phyloP scores from a whole-genome alignment of 345 rosid genomes.

The Syzygium grande region DNA sequence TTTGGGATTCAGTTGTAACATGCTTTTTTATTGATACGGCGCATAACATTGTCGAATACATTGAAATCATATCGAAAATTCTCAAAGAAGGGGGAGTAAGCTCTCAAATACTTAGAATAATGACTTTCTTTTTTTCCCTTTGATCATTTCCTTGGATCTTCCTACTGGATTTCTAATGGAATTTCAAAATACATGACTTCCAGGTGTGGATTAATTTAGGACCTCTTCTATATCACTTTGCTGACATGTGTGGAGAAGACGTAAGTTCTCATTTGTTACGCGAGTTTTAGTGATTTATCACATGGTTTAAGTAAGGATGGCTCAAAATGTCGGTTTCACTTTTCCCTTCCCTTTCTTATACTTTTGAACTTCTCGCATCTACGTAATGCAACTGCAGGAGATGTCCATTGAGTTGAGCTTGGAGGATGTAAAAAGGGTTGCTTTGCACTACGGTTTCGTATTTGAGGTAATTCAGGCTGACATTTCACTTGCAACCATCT shows the following conservation, averaged over 20 bases:
- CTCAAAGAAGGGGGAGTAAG: constrained; percentile 92
- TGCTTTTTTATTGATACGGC: constrained; percentile 97
- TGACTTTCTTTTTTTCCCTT: not conserved
- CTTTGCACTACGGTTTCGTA: constrained; percentile 65
- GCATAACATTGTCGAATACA: constrained; percentile 85
- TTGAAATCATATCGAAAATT: constrained; percentile 86
- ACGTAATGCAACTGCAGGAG: constrained; percentile 32
- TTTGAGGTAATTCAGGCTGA: constrained; percentile 38
- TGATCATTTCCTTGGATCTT: not conserved
- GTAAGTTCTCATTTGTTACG: constrained; percentile 31
- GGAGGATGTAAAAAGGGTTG: constrained; percentile 89
- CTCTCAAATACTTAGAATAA: not conserved
- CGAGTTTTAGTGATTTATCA: not conserved
- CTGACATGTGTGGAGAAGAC: constrained; percentile 72
- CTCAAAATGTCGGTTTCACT: not conserved
- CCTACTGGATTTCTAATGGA: constrained; percentile 2
- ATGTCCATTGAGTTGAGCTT: constrained; percentile 94
- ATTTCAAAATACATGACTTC: not conserved
- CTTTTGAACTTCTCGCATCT: not conserved
- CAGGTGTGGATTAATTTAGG: constrained; percentile 98
- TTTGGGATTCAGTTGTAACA: constrained; percentile 94
- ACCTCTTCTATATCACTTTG: constrained; percentile 91
- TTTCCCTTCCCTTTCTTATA: not conserved
- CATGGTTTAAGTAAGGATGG: not conserved
- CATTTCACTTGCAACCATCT: not conserved